Evolutionary conservation across 495 filamentous ascomycete species (phyloP).

Genomic region (Penicillium diatomitis): DNA sequence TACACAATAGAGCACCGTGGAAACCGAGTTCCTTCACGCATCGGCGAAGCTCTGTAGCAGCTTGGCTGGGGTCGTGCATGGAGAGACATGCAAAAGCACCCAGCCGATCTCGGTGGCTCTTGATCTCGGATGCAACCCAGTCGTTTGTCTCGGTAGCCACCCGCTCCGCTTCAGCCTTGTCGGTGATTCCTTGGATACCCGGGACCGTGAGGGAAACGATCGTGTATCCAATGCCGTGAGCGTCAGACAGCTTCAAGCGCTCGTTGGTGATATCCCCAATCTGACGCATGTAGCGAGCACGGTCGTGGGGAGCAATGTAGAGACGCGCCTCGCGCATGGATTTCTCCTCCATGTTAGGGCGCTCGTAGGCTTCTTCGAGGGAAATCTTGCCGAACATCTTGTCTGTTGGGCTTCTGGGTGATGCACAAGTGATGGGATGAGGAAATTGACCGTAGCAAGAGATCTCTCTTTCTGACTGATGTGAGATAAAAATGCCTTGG

Average conservation of each 20-base stretch:
- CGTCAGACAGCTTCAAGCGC: slow-evolving; percentile 7
- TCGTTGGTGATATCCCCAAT: neutral
- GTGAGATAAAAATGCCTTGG: too few species aligned
- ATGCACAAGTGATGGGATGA: too few species aligned
- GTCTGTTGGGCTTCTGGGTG: too few species aligned
- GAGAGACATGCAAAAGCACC: neutral
- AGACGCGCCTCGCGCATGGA: too few species aligned
- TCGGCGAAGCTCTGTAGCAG: neutral
- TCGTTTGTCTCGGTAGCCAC: neutral
- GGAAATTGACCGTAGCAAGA: too few species aligned
- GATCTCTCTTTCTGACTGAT: too few species aligned
- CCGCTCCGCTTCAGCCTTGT: neutral
- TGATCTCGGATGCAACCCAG: neutral
- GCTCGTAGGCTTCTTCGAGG: too few species aligned
- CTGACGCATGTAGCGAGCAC: too few species aligned
- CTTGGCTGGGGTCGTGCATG: slow-evolving; percentile 4
- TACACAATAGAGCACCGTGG: neutral
- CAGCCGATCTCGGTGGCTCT: neutral
- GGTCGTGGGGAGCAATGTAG: too few species aligned
- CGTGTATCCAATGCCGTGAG: slow-evolving; percentile 3
- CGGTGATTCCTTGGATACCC: neutral
- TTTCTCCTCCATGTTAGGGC: too few species aligned
- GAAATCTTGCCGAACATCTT: too few species aligned
- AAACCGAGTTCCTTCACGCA: neutral
- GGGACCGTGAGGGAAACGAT: neutral